Percentiles rank a stretch among this genome's conserved stretches.
These are phyloP conservation scores for Podospora fimiseda DNA, from an alignment of 495 filamentous ascomycete genomes.

Conservation along the genomic window DNA sequence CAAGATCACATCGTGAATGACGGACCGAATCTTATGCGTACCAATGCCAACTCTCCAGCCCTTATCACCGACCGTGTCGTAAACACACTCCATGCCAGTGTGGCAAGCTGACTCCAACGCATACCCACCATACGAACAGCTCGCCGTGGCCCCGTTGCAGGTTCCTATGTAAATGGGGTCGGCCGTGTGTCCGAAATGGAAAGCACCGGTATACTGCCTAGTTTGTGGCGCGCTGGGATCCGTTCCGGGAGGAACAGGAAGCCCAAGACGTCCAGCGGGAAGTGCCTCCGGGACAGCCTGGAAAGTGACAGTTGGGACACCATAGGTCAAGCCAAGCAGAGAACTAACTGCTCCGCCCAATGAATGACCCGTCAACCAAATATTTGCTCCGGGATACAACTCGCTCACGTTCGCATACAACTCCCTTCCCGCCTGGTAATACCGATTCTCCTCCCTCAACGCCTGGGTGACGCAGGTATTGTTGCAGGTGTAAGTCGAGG, in stretches of 20 bases:
- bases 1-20: constrained; percentile 79
- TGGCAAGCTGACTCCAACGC: constrained; percentile 90
- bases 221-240: constrained; percentile 62
- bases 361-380: constrained; percentile 89
- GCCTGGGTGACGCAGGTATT: constrained; percentile 75
- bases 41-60: constrained; percentile 83
- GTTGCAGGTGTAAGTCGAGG: constrained; percentile 78
- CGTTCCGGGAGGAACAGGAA: constrained; percentile 76
- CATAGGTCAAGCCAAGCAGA: constrained; percentile 84
- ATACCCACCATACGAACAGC: constrained; percentile 89
- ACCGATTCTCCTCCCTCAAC: constrained; percentile 73
- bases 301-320: constrained; percentile 79
- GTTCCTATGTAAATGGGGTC: constrained; percentile 93
- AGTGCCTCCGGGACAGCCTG: constrained; percentile 87
- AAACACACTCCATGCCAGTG: constrained; percentile 77
- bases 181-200: constrained; percentile 91
- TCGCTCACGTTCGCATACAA: constrained; percentile 88
- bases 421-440: constrained; percentile 80
- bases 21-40: constrained; percentile 76
- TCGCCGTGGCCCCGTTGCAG: constrained; percentile 81
- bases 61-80: constrained; percentile 84
- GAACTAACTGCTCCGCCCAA: constrained; percentile 82
- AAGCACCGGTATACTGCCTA: constrained; percentile 68
- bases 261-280: constrained; percentile 73
- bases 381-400: constrained; percentile 74